These are phyloP conservation scores for Emydomyces testavorans DNA, from an alignment of 2,329 filamentous ascomycete genomes.

Conservation along the genomic window DNA sequence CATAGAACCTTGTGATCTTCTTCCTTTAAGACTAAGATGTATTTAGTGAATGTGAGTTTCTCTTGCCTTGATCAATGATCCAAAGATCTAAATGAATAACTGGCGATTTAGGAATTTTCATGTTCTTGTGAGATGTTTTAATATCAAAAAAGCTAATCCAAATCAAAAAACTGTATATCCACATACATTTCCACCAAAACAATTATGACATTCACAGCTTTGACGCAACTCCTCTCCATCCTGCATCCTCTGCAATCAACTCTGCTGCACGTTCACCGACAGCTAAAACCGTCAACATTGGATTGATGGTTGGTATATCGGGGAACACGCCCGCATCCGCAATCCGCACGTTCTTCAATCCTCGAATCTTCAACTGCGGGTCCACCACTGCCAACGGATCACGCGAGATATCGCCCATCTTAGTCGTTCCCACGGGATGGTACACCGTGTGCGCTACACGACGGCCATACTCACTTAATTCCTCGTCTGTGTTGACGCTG, in stretches of 20 bases:
- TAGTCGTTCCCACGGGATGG: constrained; percentile 78
- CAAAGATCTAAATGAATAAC: too few species aligned
- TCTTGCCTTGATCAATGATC: too few species aligned
- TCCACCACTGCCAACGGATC: constrained; percentile 74
- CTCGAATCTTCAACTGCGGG: constrained; percentile 57
- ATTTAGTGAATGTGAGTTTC: too few species aligned
- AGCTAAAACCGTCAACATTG: constrained; percentile 77
- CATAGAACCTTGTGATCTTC: too few species aligned
- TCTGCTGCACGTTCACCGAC: constrained; percentile 78
- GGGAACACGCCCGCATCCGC: constrained; percentile 83
- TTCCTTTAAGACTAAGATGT: too few species aligned
- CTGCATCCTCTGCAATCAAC: constrained; percentile 63
- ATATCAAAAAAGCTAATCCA: too few species aligned
- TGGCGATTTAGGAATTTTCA: too few species aligned
- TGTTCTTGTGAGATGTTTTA: too few species aligned
- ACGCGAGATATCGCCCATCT: constrained; percentile 64
- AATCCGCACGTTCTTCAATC: constrained; percentile 62
- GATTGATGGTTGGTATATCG: constrained; percentile 75
- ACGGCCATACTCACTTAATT: constrained; percentile 69
- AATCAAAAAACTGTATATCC: not conserved
- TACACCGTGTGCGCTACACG: constrained; percentile 79
- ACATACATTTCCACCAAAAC: not conserved
- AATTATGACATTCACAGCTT: constrained; percentile 36
- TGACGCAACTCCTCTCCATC: constrained; percentile 49
- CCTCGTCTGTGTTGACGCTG: constrained; percentile 61